These are phyloP conservation scores for Aspergillus luchuensis DNA, from an alignment of 2,329 filamentous ascomycete genomes.

Conservation along the genomic window DNA sequence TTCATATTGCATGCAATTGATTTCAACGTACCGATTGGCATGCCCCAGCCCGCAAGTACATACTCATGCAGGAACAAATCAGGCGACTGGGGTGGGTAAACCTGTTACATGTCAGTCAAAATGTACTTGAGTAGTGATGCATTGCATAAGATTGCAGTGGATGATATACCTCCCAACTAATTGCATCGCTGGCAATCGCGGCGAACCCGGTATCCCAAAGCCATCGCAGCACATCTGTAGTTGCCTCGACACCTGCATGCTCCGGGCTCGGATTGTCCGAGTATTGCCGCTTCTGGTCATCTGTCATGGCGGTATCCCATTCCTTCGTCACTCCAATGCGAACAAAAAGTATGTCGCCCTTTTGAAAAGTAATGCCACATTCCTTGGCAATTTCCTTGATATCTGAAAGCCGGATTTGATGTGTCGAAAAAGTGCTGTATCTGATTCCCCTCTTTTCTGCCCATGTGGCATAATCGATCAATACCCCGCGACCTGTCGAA, in stretches of 20 bases:
- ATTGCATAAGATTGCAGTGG: background rate
- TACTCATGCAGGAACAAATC: conserved; percentile 51
- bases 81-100: conserved; percentile 44
- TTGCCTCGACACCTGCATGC: conserved; percentile 54
- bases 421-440: conserved; percentile 45
- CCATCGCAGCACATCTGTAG: conserved; percentile 56
- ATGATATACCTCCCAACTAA: conserved; percentile 54
- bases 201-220: conserved; percentile 61
- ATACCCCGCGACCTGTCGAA: conserved; percentile 51
- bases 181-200: conserved; percentile 60
- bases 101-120: conserved; percentile 29
- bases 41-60: conserved; percentile 55
- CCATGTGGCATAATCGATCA: conserved; percentile 55
- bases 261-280: conserved; percentile 42
- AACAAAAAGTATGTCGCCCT: conserved; percentile 58
- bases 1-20: background rate
- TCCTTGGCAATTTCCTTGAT: conserved; percentile 46
- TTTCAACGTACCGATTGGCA: conserved; percentile 47
- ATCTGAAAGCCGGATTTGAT: conserved; percentile 41
- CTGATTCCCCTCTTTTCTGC: conserved; percentile 44
- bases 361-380: conserved; percentile 48
- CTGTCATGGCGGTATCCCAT: conserved; percentile 45
- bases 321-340: conserved; percentile 46
- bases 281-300: conserved; percentile 33
- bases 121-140: background rate